Evolutionary conservation across 1,284 basidiomycete species (phyloP), one percentile per base, ranked within the genome.

Genomic region (Hortiboletus rubellus): DNA sequence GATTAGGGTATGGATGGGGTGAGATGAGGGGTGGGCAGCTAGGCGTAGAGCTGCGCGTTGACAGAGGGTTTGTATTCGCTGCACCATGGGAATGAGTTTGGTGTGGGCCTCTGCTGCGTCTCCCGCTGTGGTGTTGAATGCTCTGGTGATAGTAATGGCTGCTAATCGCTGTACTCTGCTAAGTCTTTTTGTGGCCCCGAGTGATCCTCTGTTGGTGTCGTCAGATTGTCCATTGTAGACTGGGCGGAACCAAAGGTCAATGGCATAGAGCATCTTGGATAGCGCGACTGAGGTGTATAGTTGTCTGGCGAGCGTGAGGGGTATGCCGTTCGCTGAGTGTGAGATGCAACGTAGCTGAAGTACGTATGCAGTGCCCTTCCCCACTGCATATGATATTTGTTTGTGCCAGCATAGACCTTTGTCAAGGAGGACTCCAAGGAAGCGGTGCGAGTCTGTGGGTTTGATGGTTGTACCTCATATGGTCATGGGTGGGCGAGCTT

Each of bases 201-300:
- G 9, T 1, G 57, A 59, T 0, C 57, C 52, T 45, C 37, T 18
- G 10, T 27, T 30, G 12, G 30, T 17, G 11, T 10, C 8, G 14
- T 40, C 14, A 3, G 36, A 3, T 27, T 34, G 1, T 10, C 4
- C 17, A 2, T 18, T n/a, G n/a, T 22, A 52, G 3, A 50, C 54
- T 52, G 46, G 65, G 12, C 11, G 55, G 46, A 58, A 61, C 63
- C 64, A 78, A 3, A 77, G 54, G 22, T 70, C 63, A 0, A 66
- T 60, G 1, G 67, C 66, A 27, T 74, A 74, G 0, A 67, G 43
- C 62, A 73, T 66, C 15, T 63, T 60, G 1, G 67, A 69, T 9
- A 75, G 34, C 0, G 60, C 66, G 0, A 72, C 59, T 0, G 64
- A 27, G 0, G 57, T 40, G 50, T 71, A 75, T 0, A 69, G 52